phyloP scores from a whole-genome alignment of 306 rosid species.

The Lablab purpureus region DNA sequence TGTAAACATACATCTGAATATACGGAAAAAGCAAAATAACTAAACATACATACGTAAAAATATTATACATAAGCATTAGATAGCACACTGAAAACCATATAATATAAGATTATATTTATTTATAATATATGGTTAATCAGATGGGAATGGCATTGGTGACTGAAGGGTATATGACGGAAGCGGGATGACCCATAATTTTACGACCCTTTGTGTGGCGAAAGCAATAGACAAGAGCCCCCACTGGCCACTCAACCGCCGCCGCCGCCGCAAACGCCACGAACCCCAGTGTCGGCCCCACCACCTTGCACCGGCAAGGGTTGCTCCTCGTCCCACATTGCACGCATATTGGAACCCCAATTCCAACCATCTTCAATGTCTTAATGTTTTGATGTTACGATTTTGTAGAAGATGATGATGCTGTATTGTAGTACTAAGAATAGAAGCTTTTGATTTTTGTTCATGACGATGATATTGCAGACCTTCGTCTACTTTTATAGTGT shows the following conservation, averaged over 20 bases:
- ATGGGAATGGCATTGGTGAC: slow-evolving; percentile 52
- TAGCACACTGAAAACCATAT: too few species aligned
- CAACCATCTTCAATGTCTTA: slow-evolving; percentile 34
- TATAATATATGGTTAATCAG: not conserved
- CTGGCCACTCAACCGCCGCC: slow-evolving; percentile 84
- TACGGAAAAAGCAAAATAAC: too few species aligned
- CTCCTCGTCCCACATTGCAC: slow-evolving; percentile 72
- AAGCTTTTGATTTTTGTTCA: not conserved
- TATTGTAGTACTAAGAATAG: not conserved
- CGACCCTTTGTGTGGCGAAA: slow-evolving; percentile 76
- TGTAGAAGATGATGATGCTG: not conserved
- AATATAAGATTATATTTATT: too few species aligned
- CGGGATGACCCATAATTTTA: slow-evolving; percentile 72
- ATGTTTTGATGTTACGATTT: not conserved
- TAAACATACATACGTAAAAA: too few species aligned
- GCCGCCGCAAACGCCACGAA: slow-evolving; percentile 64
- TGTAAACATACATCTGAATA: too few species aligned
- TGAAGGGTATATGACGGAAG: slow-evolving; percentile 65
- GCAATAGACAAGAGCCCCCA: slow-evolving; percentile 68
- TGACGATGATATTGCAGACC: not conserved
- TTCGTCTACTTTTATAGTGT: not conserved
- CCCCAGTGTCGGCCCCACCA: slow-evolving; percentile 81
- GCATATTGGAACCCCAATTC: slow-evolving; percentile 63
- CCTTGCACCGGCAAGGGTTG: slow-evolving; percentile 90
- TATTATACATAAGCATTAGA: too few species aligned